A percentile compares a stretch with the other conserved stretches of the same genome.
Conservation (phyloP, 169 alveolate species). For the Ichthyophthirius multifiliis region DNA sequence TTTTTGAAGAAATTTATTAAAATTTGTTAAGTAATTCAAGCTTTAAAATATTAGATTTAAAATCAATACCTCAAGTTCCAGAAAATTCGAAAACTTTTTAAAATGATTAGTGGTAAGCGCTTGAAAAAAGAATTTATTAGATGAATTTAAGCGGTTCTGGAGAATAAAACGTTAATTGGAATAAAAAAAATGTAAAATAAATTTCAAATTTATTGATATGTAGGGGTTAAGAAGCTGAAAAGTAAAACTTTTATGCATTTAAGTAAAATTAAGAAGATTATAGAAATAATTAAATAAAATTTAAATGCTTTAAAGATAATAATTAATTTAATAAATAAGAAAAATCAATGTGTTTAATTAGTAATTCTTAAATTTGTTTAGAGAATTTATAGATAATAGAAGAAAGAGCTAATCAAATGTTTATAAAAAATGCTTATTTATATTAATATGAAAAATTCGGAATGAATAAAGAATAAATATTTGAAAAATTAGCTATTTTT, state of each 20-base stretch:
- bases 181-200: conserved; percentile 1
- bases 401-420: conserved; percentile 28
- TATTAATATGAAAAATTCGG: conserved; percentile 39
- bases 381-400: conserved; percentile 8
- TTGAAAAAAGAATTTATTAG: conserved; percentile 23
- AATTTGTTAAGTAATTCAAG: neutral
- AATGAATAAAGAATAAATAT: neutral
- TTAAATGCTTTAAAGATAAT: conserved; percentile 18
- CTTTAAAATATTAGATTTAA: conserved; percentile 6
- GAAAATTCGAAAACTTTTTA: conserved; percentile 8
- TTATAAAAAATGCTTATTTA: conserved; percentile 18
- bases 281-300: neutral
- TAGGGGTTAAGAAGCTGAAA: conserved; percentile 19
- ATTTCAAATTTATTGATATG: neutral
- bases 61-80: conserved; percentile 20
- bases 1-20: conserved; percentile 6
- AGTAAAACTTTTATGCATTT: conserved; percentile 8
- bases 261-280: neutral
- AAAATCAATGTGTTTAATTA: neutral
- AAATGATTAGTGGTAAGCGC: conserved; percentile 36
- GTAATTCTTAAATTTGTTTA: conserved; percentile 9
- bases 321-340: conserved; percentile 29
- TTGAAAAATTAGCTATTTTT: conserved; percentile 9
- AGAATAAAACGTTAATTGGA: conserved; percentile 32
- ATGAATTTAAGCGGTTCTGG: conserved; percentile 11